These are phyloP conservation scores for Pleurotus tuoliensis DNA, from an alignment of 768 basidiomycete species.

Conservation along the genomic window DNA sequence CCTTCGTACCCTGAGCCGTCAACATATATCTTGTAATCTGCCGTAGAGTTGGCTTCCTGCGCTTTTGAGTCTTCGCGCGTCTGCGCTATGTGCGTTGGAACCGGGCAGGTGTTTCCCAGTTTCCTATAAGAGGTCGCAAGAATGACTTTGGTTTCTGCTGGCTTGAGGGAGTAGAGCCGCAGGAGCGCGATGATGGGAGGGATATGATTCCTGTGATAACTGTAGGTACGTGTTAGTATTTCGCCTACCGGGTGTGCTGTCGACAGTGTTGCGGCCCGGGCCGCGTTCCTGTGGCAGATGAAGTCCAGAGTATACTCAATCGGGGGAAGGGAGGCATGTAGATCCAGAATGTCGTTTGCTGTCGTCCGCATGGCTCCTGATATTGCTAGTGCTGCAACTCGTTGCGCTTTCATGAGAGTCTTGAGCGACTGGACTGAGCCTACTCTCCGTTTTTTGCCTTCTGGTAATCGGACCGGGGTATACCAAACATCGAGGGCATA, in stretches of 20 bases:
- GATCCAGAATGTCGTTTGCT: conserved; percentile 15
- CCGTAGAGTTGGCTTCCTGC: neutral
- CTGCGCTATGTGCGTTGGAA: no score
- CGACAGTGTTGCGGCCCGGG: conserved; percentile 16
- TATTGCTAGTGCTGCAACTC: conserved; percentile 15
- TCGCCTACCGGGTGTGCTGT: conserved; percentile 13
- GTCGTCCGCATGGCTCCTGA: conserved; percentile 18
- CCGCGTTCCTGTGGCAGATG: conserved; percentile 8
- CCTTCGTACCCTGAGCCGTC: conserved; percentile 19
- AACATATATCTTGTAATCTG: conserved; percentile 11
- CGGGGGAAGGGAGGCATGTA: conserved; percentile 15
- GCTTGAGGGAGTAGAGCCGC: no score
- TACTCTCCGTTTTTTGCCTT: neutral
- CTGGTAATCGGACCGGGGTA: conserved; percentile 6
- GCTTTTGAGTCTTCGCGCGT: no score
- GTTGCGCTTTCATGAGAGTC: conserved; percentile 13
- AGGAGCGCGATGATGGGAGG: no score
- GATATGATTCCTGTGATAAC: no score
- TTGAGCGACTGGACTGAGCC: conserved; percentile 12
- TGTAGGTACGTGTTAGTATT: neutral
- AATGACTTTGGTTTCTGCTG: no score
- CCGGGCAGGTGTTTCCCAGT: no score
- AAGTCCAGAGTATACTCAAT: conserved; percentile 7
- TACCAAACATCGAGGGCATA: conserved; percentile 23
- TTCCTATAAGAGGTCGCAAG: no score